Evolutionary conservation across 768 basidiomycete genomes (phyloP), one percentile per base, ranked within the genome.

Genomic region (Leucocoprinus birnbaumii): DNA sequence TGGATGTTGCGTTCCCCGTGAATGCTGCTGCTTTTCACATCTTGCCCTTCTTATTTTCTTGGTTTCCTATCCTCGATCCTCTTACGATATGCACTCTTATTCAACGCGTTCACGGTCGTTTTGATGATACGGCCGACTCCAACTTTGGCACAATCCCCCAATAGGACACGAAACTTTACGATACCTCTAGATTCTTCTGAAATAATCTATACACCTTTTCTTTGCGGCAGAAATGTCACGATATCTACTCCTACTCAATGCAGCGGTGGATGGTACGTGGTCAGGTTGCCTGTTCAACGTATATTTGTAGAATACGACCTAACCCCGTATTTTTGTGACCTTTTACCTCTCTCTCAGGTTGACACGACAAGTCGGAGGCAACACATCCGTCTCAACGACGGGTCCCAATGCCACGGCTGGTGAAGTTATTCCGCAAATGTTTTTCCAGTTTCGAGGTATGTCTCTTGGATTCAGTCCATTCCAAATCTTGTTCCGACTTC

Each of bases 361-460:
- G 9, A 45, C 38, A 16, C 49, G 27, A 19, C 51, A 45, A 31
- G 42, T 52, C 46, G 10, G 45, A 71, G 72, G 73, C 67, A 68
- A 58, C 59, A 13, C 61, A 7, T 54, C 67, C 31, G 66, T 74
- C 22, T 68, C 73, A 35, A 78, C 80, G 18, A 57, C 65, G 42
- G 82, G 83, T 1, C 77, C 80, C 4, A 69, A 71, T 59, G 62
- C 72, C 37, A 66, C 65, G 38, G 67, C 74, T 14, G 72, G 65
- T 19, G 65, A 75, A 53, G 71, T 80, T 37, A 65, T 82, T 55
- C 83, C 82, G 1, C 84, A 85, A 55, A 70, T 84, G 69, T 85
- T 84, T 61, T 63, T 85, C 52, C 71, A 68, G 27, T 82, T 84
- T 66, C 72, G 71, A 70, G 83, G 83, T 82, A 59, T 51, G 68